Evolutionary conservation across 2,329 filamentous ascomycete species (phyloP).

Genomic region (Neonectria hederae): DNA sequence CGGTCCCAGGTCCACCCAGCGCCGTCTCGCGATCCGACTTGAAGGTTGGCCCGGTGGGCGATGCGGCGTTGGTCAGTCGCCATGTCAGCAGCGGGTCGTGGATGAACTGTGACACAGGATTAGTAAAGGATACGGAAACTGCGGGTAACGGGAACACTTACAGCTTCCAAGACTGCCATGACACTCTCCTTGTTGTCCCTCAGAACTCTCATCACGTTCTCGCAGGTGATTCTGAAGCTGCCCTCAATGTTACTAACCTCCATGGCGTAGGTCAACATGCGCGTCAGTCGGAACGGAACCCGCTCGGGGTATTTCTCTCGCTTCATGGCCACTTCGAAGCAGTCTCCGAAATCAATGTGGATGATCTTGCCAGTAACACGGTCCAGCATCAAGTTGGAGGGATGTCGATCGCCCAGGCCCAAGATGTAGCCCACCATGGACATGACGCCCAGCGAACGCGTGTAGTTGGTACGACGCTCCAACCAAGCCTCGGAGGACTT

Average conservation of each 20-base stretch:
- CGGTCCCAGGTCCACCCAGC: conserved; percentile 57
- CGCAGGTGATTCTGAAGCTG: conserved; percentile 96
- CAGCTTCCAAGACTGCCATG: conserved; percentile 97
- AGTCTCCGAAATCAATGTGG: conserved; percentile 99
- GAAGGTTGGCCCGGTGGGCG: conserved; percentile 74
- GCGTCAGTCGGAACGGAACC: conserved; percentile 95
- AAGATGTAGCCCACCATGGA: conserved; percentile 99
- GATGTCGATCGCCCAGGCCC: conserved; percentile 94
- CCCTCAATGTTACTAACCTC: conserved; percentile 99
- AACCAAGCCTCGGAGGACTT: conserved; percentile 99
- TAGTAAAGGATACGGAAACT: background rate
- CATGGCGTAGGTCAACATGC: conserved; percentile 99
- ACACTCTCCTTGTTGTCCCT: conserved; percentile 97
- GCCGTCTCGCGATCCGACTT: conserved; percentile 66
- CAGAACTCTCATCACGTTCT: conserved; percentile 97
- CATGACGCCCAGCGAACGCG: conserved; percentile 96
- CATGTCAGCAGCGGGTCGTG: conserved; percentile 99
- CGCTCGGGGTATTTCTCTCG: conserved; percentile 98
- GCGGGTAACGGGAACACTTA: conserved; percentile 62
- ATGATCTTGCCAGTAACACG: conserved; percentile 95
- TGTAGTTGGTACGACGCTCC: conserved; percentile 98
- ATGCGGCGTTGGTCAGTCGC: conserved; percentile 77
- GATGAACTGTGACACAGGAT: conserved; percentile 76
- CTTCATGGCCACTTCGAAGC: conserved; percentile 99
- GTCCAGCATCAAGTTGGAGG: conserved; percentile 97